Conservation (phyloP, 345 rosid genomes). For the Eucalyptus albens region DNA sequence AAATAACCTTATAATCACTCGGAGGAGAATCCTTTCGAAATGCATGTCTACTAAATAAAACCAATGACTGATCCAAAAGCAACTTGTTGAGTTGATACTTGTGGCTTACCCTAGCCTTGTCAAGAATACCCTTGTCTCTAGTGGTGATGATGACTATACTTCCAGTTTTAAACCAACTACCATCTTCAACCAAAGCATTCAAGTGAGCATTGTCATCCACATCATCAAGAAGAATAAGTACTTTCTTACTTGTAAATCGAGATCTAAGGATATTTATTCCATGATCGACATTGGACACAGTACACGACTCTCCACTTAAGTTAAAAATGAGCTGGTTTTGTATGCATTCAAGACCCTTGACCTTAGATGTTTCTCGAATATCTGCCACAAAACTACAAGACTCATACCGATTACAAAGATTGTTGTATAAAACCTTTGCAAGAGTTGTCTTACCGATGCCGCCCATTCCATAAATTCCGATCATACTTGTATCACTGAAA, state of each 20-base stretch:
- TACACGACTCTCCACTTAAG: rapidly evolving
- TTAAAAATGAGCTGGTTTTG: no score
- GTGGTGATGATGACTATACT: not conserved
- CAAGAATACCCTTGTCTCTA: not conserved
- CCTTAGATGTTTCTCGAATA: no score
- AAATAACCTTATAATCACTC: rapidly evolving
- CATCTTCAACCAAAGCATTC: rapidly evolving
- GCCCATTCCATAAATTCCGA: no score
- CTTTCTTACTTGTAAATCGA: not conserved
- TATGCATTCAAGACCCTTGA: no score
- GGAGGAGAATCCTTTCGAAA: not conserved
- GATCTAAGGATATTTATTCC: not conserved
- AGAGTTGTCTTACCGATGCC: no score
- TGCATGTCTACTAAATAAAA: not conserved
- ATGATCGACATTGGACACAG: rapidly evolving
- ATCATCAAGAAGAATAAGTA: not conserved
- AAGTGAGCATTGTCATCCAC: not conserved
- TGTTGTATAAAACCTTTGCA: no score
- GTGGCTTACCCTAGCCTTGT: rapidly evolving
- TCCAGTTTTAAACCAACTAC: not conserved
- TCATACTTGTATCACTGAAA: rapidly evolving
- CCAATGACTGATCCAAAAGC: rapidly evolving
- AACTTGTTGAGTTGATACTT: not conserved
- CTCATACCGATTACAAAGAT: no score
- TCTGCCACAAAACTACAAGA: no score